Percentiles rank a stretch among this genome's conserved stretches.
Conservation (phyloP, 306 rosid species). For the Glycine tomentella region DNA sequence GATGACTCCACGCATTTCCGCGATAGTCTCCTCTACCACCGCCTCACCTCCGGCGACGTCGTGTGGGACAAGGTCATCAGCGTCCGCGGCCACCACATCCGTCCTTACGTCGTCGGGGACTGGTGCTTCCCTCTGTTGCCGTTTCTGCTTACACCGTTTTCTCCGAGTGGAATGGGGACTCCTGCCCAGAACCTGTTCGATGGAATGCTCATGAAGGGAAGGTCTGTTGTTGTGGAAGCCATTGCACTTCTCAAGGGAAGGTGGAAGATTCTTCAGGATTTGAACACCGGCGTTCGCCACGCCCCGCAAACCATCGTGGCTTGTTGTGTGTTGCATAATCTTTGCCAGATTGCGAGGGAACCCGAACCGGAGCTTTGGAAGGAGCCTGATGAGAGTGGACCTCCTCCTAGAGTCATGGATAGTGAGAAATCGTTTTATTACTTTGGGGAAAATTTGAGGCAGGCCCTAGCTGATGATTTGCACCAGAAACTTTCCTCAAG, state of each 20-base stretch:
- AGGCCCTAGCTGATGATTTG: slow-evolving; percentile 87
- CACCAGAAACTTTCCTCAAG: slow-evolving; percentile 91
- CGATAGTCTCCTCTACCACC: slow-evolving; percentile 70
- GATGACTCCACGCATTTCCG: slow-evolving; percentile 83
- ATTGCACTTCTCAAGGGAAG: slow-evolving; percentile 89
- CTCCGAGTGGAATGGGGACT: slow-evolving; percentile 71
- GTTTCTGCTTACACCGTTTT: slow-evolving; percentile 76
- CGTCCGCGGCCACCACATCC: slow-evolving; percentile 68
- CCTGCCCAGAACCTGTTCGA: slow-evolving; percentile 90
- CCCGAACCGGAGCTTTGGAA: slow-evolving; percentile 91
- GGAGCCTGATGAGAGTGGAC: slow-evolving; percentile 85
- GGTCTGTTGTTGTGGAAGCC: slow-evolving; percentile 85
- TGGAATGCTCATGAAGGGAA: slow-evolving; percentile 95
- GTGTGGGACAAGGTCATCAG: slow-evolving; percentile 79
- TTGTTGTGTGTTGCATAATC: slow-evolving; percentile 89
- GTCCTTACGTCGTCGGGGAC: slow-evolving; percentile 89
- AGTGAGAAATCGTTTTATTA: slow-evolving; percentile 72
- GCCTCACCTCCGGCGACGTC: slow-evolving; percentile 73
- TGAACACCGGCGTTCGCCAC: slow-evolving; percentile 83
- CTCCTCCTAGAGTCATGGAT: slow-evolving; percentile 71
- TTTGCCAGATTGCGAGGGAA: slow-evolving; percentile 94
- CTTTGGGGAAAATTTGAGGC: slow-evolving; percentile 88
- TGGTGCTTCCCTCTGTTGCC: slow-evolving; percentile 88
- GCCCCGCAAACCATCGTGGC: slow-evolving; percentile 92
- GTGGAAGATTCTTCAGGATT: slow-evolving; percentile 89